Base-by-base conservation (phyloP, 2,329 filamentous ascomycete genomes). In the Cladosporium sphaerospermum region DNA sequence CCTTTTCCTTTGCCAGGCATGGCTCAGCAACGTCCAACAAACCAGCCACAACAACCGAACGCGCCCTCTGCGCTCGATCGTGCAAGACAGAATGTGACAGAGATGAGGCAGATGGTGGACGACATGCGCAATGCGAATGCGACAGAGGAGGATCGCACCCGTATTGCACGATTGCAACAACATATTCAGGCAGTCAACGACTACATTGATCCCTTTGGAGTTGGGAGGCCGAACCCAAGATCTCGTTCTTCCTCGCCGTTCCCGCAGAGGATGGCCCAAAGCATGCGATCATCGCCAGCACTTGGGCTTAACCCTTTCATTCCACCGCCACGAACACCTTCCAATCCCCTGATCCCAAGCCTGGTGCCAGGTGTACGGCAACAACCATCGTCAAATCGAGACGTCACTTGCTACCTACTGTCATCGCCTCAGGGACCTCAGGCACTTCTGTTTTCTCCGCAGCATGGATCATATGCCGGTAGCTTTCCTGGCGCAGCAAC, bases 401-500 rank as follows among this genome's bases (percentile, higher is more conserved):
- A 73, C 28, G 59, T 62, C 5, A 62, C 62, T 1, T 64, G 63
- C 36, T 77, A 75, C 55, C 61, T 77, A 6, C 64, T 77, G 9
- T 74, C 73, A 1, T 72, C 71, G 5, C 73, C 74, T 9, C 61
- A 63, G 36, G 75, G 75, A 1, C 74, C 73, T 31, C 70, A 75
- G 52, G 73, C 71, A 8, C 57, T 77, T 9, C 58, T 77, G 2
- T 67, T 73, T 41, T 69, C 73, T 5, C 71, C 72, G 10, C 56
- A 65, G 19, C 58, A 64, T 23, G 68, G 65, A 40, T 60, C 62
- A 1, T 70, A 64, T 23, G 61, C 61, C 19, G 58, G 59, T 14
- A 46, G 37, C 10, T 33, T 53, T 18, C 31, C 48, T 3, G 16
- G 40, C 13, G 9, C 34, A 10, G 8, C 32, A 9, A 6, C 47